These are phyloP conservation scores for Chamaecrista fasciculata DNA, from an alignment of 306 rosid genomes.

Conservation along the genomic window DNA sequence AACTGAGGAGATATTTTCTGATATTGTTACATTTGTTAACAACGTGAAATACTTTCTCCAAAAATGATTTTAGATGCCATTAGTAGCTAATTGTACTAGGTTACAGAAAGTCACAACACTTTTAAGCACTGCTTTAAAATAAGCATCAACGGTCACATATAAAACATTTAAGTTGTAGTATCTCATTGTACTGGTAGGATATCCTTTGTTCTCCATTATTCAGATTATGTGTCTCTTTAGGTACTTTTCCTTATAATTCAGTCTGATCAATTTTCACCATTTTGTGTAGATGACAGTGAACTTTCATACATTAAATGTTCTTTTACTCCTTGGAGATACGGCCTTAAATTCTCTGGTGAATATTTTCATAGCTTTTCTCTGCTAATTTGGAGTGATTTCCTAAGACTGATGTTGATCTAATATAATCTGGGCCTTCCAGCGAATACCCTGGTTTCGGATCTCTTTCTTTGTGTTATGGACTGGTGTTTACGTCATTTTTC, in stretches of 20 bases:
- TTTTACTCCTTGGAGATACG: constrained; percentile 72
- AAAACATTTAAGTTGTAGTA: constrained; percentile 1
- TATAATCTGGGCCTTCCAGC: constrained; percentile 47
- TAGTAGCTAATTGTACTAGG: no score
- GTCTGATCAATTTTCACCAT: constrained; percentile 26
- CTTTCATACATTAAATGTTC: constrained; percentile 66
- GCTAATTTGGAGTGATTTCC: constrained; percentile 19
- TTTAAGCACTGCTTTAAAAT: background rate
- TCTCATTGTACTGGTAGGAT: background rate
- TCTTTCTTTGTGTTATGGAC: constrained; percentile 77
- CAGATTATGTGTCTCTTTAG: background rate
- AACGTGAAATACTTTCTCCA: background rate
- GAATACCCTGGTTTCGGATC: constrained; percentile 49
- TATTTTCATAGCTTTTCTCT: constrained; percentile 21
- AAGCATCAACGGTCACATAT: constrained; percentile 1
- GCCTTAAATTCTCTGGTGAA: constrained; percentile 75
- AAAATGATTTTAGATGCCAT: background rate
- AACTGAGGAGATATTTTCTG: background rate
- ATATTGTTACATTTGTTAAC: background rate
- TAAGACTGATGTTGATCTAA: constrained; percentile 25
- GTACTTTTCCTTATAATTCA: constrained; percentile 5
- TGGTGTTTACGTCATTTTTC: constrained; percentile 53
- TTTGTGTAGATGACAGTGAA: constrained; percentile 64
- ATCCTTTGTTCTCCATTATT: background rate
- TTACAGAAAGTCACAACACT: background rate